These are phyloP conservation scores for Carpinus viminea DNA, from an alignment of 306 rosid species.

Conservation along the genomic window DNA sequence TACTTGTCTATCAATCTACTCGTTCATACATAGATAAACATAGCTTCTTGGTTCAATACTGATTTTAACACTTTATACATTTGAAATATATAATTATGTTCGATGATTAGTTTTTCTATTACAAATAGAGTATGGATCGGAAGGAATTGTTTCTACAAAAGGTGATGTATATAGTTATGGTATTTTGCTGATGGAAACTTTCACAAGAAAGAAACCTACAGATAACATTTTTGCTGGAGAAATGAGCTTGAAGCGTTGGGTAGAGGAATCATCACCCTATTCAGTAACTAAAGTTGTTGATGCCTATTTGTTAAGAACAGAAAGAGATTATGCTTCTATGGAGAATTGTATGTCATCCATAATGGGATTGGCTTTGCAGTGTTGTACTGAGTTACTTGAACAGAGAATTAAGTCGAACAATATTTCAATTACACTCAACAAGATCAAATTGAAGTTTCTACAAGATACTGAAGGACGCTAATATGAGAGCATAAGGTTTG, in stretches of 20 bases:
- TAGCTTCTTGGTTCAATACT: no score
- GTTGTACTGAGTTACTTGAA: slow-evolving; percentile 7
- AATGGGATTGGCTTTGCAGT: slow-evolving; percentile 7
- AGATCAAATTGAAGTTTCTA: slow-evolving; percentile 7
- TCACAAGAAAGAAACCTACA: slow-evolving; percentile 24
- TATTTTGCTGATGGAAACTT: slow-evolving; percentile 19
- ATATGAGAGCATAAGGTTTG: no score
- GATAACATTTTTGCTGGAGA: slow-evolving; percentile 17
- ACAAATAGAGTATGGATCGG: slow-evolving; percentile 1
- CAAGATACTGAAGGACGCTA: neutral
- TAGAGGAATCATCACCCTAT: neutral
- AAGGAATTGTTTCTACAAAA: slow-evolving; percentile 7
- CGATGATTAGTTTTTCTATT: neutral
- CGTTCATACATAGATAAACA: no score
- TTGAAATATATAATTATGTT: neutral
- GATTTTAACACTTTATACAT: neutral
- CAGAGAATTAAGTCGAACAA: neutral
- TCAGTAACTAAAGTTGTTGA: slow-evolving; percentile 11
- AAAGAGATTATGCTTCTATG: neutral
- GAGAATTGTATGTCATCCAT: slow-evolving; percentile 4
- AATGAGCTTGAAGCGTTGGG: slow-evolving; percentile 21
- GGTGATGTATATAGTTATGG: slow-evolving; percentile 35
- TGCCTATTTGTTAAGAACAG: neutral
- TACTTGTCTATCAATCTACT: no score
- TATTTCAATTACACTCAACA: neutral